Evolutionary conservation across 805 yeast species (phyloP).

Genomic region (Phaffomyces opuntiae): DNA sequence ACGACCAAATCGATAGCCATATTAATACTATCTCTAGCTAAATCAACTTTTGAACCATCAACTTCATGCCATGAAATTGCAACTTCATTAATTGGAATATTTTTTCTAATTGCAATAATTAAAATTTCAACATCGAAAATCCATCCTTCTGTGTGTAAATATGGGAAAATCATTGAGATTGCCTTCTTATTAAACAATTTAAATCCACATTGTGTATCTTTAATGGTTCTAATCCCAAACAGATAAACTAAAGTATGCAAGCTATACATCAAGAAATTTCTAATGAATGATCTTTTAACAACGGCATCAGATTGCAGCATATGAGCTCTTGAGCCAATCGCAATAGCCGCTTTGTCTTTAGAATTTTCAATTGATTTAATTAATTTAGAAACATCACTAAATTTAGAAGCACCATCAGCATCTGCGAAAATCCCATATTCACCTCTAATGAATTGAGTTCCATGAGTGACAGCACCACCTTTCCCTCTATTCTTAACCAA

Average conservation of each 20-base stretch:
- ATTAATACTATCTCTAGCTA: conserved; percentile 81
- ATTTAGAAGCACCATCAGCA: conserved; percentile 94
- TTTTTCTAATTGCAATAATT: conserved; percentile 68
- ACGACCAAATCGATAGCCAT: conserved; percentile 95
- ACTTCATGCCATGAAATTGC: conserved; percentile 97
- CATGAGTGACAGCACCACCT: conserved; percentile 96
- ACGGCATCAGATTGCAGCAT: conserved; percentile 96
- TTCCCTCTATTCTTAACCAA: conserved; percentile 81
- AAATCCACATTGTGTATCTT: conserved; percentile 97
- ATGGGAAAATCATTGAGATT: conserved; percentile 63
- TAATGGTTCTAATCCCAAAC: conserved; percentile 80
- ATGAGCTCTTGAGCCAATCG: conserved; percentile 93
- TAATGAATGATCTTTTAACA: conserved; percentile 80
- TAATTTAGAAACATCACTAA: conserved; percentile 57
- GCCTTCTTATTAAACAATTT: conserved; percentile 79
- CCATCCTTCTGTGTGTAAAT: conserved; percentile 96
- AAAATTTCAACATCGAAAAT: conserved; percentile 93
- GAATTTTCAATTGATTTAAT: conserved; percentile 31
- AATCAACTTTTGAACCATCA: conserved; percentile 87
- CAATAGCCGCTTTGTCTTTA: conserved; percentile 44
- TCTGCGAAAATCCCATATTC: conserved; percentile 79
- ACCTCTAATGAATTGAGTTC: conserved; percentile 72
- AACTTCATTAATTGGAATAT: conserved; percentile 63
- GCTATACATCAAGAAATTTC: conserved; percentile 91
- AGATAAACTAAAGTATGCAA: conserved; percentile 78